Evolutionary conservation across 345 rosid genomes (phyloP).

Genomic region (Crucihimalaya himalaica): DNA sequence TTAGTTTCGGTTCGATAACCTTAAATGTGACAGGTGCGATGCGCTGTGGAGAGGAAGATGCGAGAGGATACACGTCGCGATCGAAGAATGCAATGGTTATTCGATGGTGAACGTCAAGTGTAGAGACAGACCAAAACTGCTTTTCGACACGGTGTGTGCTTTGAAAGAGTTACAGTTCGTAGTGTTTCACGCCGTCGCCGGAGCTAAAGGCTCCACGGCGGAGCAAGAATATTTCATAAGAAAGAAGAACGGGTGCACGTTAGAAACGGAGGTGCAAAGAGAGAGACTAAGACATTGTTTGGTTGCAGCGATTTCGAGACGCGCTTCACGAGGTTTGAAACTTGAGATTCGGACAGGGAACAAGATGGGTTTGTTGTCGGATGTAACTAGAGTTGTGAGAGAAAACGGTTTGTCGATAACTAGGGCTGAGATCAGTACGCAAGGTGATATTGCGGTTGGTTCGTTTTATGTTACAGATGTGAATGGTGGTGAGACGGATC

Average conservation of each 20-base stretch:
- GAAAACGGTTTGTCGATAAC: conserved; percentile 77
- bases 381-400: conserved; percentile 62
- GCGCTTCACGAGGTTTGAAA: conserved; percentile 68
- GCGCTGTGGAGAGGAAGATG: conserved; percentile 46
- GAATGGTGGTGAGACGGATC: conserved; percentile 54
- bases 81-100: conserved; percentile 77
- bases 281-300: conserved; percentile 57
- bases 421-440: conserved; percentile 58
- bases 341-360: conserved; percentile 59
- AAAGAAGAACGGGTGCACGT: conserved; percentile 69
- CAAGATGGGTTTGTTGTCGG: conserved; percentile 64
- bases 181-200: conserved; percentile 81
- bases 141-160: conserved; percentile 83
- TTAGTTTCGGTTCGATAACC: neutral
- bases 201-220: conserved; percentile 66
- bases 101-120: conserved; percentile 66
- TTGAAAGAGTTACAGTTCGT: conserved; percentile 77
- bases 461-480: conserved; percentile 71
- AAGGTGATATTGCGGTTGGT: conserved; percentile 63
- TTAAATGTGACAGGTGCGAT: conserved; percentile 35
- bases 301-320: conserved; percentile 76
- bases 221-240: conserved; percentile 89
- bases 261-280: conserved; percentile 61
- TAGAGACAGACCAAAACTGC: conserved; percentile 76
- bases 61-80: conserved; percentile 55